Evolutionary conservation across 768 basidiomycete species (phyloP), one percentile per base, ranked within the genome.

Genomic region (Gymnopilus dilepis): DNA sequence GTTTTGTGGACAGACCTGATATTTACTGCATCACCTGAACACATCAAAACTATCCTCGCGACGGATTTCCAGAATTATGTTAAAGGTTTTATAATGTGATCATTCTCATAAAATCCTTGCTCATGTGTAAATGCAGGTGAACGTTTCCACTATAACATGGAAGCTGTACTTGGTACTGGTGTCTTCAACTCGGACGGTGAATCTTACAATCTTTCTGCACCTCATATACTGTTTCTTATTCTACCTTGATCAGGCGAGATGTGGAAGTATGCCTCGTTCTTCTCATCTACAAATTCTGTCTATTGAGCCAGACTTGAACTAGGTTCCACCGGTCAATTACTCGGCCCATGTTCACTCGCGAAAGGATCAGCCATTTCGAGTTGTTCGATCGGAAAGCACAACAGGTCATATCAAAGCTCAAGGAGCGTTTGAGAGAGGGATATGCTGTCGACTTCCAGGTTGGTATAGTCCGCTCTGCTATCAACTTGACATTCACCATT

Each of bases 171-270:
- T 15, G 89, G 89, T 0, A 79, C 80, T 11, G 89, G 89, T 0
- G 85, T 90, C 4, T 90, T 90, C 70, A 89, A 90, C 64, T 84
- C 86, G 13, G 87, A 89, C 56, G 87, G 87, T 82, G 65, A 60
- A 77, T 56, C 12, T 47, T 13, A 26, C 8, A 7, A 24, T 26
- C 9, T 4, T 4, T 41, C 3, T 41, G 15, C n/a, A 24, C 15
- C n/a, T 37, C 34, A 8, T n/a, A 24, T 21, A 11, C 1, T 21
- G 24, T 47, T n/a, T 22, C 22, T 28, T 13, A 57, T 41, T 22
- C 51, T 31, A 45, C 40, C 19, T 22, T 26, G 22, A 53, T 12
- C 56, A 75, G 72, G 69, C 28, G 70, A 76, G 33, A 77, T 79
- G 76, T 79, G 77, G 78, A 76, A 78, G 74, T 77, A 65, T 38